Conservation (phyloP, 2,329 filamentous ascomycete genomes). For the Fusarium pininemorale region DNA sequence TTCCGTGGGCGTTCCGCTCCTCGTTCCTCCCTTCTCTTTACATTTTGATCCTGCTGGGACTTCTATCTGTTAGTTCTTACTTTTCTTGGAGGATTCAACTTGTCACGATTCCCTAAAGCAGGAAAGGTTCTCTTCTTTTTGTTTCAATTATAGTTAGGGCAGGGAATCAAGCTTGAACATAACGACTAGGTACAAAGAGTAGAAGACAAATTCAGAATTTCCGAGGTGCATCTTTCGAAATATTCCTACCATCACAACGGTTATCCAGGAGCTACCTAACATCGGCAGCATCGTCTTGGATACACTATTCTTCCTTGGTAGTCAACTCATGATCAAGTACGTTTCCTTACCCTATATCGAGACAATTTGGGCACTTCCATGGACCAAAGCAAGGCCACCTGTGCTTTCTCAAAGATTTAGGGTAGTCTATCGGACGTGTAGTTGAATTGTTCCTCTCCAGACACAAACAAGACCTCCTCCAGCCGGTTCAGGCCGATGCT, state of each 20-base stretch:
- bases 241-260: background rate
- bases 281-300: background rate
- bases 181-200: background rate
- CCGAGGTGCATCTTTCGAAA: background rate
- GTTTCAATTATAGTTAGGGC: background rate
- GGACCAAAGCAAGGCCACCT: too few species aligned
- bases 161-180: background rate
- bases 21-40: background rate
- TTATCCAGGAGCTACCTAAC: background rate
- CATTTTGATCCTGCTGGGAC: background rate
- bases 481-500: constrained; percentile 7
- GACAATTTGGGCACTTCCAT: background rate
- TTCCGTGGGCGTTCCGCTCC: background rate
- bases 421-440: background rate
- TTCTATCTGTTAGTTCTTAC: background rate
- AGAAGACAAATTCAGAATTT: background rate
- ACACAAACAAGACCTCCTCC: background rate
- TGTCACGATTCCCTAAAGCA: too few species aligned
- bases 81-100: background rate
- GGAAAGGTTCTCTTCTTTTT: background rate
- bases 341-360: background rate
- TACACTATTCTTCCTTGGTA: background rate
- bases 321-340: background rate
- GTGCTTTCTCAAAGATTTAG: background rate
- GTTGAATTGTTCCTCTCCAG: background rate